phyloP scores from a whole-genome alignment of 2,329 filamentous ascomycete genomes.

The Fusarium transvaalense region DNA sequence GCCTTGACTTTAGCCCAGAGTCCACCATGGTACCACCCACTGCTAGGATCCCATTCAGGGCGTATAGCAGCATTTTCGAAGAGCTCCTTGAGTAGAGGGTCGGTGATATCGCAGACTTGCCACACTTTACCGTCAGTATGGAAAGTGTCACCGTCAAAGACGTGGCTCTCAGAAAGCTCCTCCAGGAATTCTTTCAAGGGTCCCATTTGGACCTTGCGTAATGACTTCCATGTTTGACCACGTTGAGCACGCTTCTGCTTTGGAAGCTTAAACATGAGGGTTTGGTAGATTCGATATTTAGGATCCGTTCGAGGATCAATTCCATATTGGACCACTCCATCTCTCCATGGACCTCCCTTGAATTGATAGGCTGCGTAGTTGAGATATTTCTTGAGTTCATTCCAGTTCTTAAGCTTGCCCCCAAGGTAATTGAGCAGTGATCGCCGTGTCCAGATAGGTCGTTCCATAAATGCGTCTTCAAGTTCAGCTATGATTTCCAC shows the following conservation, averaged over 20 bases:
- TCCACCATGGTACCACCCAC: constrained; percentile 88
- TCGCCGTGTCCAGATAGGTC: constrained; percentile 89
- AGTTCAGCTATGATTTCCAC: constrained; percentile 74
- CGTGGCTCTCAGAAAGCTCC: constrained; percentile 68
- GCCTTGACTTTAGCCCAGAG: constrained; percentile 86
- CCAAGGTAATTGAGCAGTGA: constrained; percentile 80
- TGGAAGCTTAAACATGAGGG: constrained; percentile 83
- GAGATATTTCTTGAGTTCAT: constrained; percentile 77
- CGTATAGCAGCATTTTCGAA: constrained; percentile 73
- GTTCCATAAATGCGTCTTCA: constrained; percentile 73
- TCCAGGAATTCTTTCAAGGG: constrained; percentile 56
- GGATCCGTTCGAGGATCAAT: constrained; percentile 85
- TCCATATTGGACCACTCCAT: constrained; percentile 86
- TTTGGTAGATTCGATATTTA: constrained; percentile 86
- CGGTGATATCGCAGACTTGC: constrained; percentile 93
- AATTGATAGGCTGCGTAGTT: constrained; percentile 94
- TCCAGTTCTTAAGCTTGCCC: constrained; percentile 63
- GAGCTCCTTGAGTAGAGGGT: constrained; percentile 77
- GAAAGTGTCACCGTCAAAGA: constrained; percentile 84
- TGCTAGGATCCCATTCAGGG: constrained; percentile 69
- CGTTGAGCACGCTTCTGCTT: constrained; percentile 62
- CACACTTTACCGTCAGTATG: constrained; percentile 88
- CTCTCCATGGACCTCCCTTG: constrained; percentile 90
- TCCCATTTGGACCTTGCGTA: constrained; percentile 57
- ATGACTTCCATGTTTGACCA: constrained; percentile 63